Base-by-base conservation (phyloP, 2,329 filamentous ascomycete species). In the Monosporascus cannonballus region DNA sequence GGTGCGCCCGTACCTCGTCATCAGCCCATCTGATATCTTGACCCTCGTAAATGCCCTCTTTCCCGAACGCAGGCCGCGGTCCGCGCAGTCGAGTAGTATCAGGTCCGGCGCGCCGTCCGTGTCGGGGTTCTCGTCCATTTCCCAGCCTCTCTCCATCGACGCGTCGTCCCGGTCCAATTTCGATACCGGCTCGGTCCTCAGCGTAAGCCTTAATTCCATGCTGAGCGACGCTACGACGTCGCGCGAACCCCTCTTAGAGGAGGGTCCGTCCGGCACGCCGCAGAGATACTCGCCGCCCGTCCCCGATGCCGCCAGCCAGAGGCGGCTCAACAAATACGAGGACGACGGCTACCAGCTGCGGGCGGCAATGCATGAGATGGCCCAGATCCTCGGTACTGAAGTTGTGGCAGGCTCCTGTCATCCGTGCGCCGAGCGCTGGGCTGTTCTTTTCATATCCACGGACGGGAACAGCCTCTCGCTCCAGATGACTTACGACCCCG, bases 11-110 rank as follows among this genome's bases (percentile, higher is more conserved):
- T 94, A 90, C 64, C 75, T 95, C 62, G 87, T 93, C 36, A 72
- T 96, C 59, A 89, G 87, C 64, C 84, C 89, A 37, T 81, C 87
- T 41, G 92, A 96, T 67, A 74, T 96, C 59, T 76, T 87, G 37
- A 92, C 89, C 3, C 73, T 96, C 61, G 81, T 95, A 57, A 90
- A 94, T 67, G 86, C 87, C 11, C 79, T 96, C 15, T 96, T 92
- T 64, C 92, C 92, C 0, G 86, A 90, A 62, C 78, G 80, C 51
- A 76, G 86, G 41, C 84, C 87, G 2, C 76, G 77, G 37, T 89
- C 86, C 1, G 76, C 75, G 52, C 78, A 81, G 38, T 86, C 74
- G 57, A 83, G 75, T 69, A 86, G 72, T 66, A 77, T 81, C 69
- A 80, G 74, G 71, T 91, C 78, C 61, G 88, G 75, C 64, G 87